Evolutionary conservation across 345 rosid genomes (phyloP).

Genomic region (Iberis pinnata): DNA sequence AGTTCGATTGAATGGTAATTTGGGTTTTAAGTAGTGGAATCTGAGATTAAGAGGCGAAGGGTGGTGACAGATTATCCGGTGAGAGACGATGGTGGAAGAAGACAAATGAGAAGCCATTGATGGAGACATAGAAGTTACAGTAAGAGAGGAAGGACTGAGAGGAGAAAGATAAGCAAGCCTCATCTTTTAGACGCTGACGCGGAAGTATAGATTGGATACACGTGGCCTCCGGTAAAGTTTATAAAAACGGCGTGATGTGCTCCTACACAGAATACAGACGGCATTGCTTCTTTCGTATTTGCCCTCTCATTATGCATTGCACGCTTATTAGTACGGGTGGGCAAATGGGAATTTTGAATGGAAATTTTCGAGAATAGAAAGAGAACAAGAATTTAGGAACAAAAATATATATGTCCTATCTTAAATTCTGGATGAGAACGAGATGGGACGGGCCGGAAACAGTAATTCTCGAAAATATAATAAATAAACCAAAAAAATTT

Average conservation of each 20-base stretch:
- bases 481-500: too few species aligned
- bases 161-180: constrained; percentile 33
- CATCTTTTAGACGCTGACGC: constrained; percentile 35
- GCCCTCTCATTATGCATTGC: not conserved
- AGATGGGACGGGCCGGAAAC: too few species aligned
- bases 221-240: not conserved
- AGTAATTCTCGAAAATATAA: too few species aligned
- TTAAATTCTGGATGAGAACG: too few species aligned
- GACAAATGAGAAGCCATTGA: constrained; percentile 59
- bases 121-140: constrained; percentile 16
- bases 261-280: not conserved
- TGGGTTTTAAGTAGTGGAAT: constrained; percentile 33
- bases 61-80: constrained; percentile 23
- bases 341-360: too few species aligned
- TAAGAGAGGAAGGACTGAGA: constrained; percentile 8
- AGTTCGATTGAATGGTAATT: constrained; percentile 20
- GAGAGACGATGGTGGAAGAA: constrained; percentile 36
- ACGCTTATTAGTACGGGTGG: not conserved
- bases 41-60: constrained; percentile 20
- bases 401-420: too few species aligned
- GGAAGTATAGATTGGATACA: not conserved
- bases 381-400: too few species aligned
- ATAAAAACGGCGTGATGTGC: constrained; percentile 7
- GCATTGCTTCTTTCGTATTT: not conserved
- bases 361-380: too few species aligned